Evolutionary conservation across 1,284 basidiomycete species (phyloP), one percentile per base, ranked within the genome.

Genomic region (Wallemia hederae): DNA sequence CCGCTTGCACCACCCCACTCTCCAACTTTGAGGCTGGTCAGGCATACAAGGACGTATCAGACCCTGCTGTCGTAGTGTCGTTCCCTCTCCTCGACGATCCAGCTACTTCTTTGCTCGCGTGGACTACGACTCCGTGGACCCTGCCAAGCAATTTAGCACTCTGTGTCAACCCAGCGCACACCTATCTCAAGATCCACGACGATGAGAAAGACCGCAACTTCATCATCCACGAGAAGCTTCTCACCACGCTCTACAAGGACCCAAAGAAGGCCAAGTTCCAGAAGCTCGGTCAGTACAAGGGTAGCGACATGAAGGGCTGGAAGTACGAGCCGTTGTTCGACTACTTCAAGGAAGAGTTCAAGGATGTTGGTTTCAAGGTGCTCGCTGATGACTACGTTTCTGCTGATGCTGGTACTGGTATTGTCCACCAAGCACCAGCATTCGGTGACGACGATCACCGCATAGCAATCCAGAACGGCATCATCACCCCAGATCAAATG

Each of bases 71-170:
- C 17, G 94, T 89, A 22, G 81, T 99, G 61, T 75, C 88, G 0
- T 98, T 99, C 75, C 86, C 85, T 22, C 78, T 97, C 28, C 81
- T 89, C 27, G 86, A 94, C 65, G 94, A 98, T 69, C 87, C 87
- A 5, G 78, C 76, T 62, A 96, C 92, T 25, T 83, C 86, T 3
- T 74, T 99, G 33, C 76, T 99, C 55, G 94, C 94, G 7, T 99
- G 92, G 92, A 99, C 92, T 24, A 99, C 92, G 24, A 99, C 94
- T 0, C 94, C 94, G 0, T 99, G 92, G 90, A 98, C 94, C 0
- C 75, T 98, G 3, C 92, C 94, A 1, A 91, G 89, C 61, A 99
- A 98, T 72, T 76, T 98, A 57, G 89, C 79, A 0, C 78, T 98
- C 61, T 97, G 92, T 67, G 94, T 97, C 9, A 87, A 98, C 72